Conservation (phyloP, 2,329 filamentous ascomycete genomes). For the Alternaria sp. region DNA sequence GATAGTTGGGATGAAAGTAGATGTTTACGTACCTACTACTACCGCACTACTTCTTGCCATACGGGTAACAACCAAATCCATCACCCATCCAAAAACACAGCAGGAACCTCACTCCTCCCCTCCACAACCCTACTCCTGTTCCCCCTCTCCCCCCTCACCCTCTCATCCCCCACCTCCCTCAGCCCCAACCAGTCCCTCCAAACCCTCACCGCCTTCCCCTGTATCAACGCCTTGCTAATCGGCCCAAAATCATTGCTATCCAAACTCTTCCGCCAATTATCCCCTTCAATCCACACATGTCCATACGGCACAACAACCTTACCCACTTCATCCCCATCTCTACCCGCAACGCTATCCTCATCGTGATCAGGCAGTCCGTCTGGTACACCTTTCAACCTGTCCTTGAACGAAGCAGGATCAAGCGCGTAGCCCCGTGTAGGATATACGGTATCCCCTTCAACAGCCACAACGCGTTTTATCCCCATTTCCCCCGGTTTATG, state of each 20-base stretch:
- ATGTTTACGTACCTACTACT: slow-evolving; percentile 5
- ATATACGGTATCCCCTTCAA: slow-evolving; percentile 78
- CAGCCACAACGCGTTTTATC: slow-evolving; percentile 82
- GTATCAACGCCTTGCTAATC: slow-evolving; percentile 75
- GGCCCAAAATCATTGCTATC: slow-evolving; percentile 95
- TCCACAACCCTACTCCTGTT: slow-evolving; percentile 52
- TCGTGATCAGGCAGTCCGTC: slow-evolving; percentile 39
- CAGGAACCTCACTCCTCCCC: slow-evolving; percentile 33
- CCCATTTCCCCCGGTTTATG: slow-evolving; percentile 70
- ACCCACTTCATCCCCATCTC: slow-evolving; percentile 19
- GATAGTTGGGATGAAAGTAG: neutral
- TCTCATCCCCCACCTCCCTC: slow-evolving; percentile 61
- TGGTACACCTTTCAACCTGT: slow-evolving; percentile 18
- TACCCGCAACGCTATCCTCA: slow-evolving; percentile 17
- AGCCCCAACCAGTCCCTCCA: slow-evolving; percentile 62
- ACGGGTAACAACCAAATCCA: neutral
- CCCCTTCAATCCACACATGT: slow-evolving; percentile 95
- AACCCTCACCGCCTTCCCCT: slow-evolving; percentile 75
- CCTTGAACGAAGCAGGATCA: slow-evolving; percentile 20
- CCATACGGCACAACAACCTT: slow-evolving; percentile 73
- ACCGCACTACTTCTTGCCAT: neutral
- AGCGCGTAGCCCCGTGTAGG: slow-evolving; percentile 54
- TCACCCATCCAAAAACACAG: slow-evolving; percentile 20
- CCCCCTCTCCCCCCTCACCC: slow-evolving; percentile 52
- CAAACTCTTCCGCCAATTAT: slow-evolving; percentile 72